Conservation (phyloP, 2,329 filamentous ascomycete genomes). For the Cladosporium austrohemisphaericum region DNA sequence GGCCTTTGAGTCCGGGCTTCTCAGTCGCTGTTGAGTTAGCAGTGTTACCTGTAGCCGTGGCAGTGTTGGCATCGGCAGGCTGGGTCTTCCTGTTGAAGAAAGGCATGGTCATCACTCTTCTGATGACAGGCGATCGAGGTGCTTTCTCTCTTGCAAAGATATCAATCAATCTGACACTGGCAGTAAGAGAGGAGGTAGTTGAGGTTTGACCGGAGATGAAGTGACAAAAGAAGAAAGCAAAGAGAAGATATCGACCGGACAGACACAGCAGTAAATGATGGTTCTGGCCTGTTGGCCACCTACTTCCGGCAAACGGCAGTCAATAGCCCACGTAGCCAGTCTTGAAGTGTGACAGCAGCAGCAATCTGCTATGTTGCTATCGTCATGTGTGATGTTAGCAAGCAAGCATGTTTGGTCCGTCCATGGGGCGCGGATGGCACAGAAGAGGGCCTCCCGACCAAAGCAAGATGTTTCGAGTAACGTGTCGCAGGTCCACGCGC, state of each 20-base stretch:
- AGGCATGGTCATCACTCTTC: conserved; percentile 33
- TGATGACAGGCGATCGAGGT: too few relatives aligned
- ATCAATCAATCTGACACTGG: neutral
- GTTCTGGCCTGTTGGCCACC: neutral
- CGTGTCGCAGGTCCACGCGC: too few relatives aligned
- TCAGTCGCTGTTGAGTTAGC: conserved; percentile 16
- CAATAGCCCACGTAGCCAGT: neutral
- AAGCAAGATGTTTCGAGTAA: too few relatives aligned
- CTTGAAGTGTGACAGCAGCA: neutral
- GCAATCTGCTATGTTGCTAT: neutral
- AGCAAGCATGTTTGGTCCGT: neutral
- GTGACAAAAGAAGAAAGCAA: neutral
- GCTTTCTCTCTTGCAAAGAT: neutral
- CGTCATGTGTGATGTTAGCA: conserved; percentile 9
- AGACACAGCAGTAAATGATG: neutral
- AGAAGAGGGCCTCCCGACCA: neutral
- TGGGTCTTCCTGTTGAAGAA: conserved; percentile 37
- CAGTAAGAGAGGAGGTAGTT: neutral
- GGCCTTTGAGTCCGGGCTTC: conserved; percentile 23
- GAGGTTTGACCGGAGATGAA: neutral
- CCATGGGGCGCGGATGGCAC: too few relatives aligned
- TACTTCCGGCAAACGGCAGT: neutral
- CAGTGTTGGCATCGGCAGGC: conserved; percentile 35
- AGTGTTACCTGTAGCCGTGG: conserved; percentile 24
- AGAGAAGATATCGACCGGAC: neutral